Conservation (phyloP, 495 filamentous ascomycete species). For the Penicillium coffeae region DNA sequence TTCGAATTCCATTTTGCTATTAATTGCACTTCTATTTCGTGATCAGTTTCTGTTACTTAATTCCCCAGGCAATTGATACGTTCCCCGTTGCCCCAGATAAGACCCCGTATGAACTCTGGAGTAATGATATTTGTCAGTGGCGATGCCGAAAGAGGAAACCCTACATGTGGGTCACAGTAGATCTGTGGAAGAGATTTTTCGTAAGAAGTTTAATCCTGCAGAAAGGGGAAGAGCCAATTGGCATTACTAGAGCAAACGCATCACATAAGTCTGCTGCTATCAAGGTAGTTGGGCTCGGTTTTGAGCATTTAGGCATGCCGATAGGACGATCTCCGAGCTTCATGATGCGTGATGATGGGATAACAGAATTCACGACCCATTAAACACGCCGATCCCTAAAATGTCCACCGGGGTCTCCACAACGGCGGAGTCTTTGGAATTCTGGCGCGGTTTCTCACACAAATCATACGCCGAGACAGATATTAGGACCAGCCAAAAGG, state of each 20-base stretch:
- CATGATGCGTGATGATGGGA: neutral
- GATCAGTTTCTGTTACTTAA: slow-evolving; percentile 8
- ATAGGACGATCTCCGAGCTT: slow-evolving; percentile 5
- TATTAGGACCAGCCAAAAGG: neutral
- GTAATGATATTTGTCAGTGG: neutral
- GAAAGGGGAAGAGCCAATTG: too few species aligned
- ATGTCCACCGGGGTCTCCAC: slow-evolving; percentile 1
- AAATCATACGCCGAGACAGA: neutral
- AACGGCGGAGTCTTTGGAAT: neutral
- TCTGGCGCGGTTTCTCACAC: neutral
- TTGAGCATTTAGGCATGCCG: neutral
- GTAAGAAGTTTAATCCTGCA: too few species aligned
- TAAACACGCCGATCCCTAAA: slow-evolving; percentile 3
- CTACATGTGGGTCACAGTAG: neutral
- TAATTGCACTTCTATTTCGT: neutral
- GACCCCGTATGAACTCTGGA: neutral
- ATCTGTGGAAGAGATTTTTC: too few species aligned
- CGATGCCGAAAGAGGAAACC: neutral
- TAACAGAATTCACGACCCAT: slow-evolving; percentile 1
- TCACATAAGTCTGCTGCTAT: too few species aligned
- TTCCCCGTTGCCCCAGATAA: neutral
- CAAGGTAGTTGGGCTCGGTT: too few species aligned
- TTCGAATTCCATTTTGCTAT: neutral
- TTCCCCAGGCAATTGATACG: neutral
- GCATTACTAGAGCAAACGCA: too few species aligned